These are phyloP conservation scores for Paralagenidium karlingii DNA, from an alignment of 352 stramenopile species.

Conservation along the genomic window DNA sequence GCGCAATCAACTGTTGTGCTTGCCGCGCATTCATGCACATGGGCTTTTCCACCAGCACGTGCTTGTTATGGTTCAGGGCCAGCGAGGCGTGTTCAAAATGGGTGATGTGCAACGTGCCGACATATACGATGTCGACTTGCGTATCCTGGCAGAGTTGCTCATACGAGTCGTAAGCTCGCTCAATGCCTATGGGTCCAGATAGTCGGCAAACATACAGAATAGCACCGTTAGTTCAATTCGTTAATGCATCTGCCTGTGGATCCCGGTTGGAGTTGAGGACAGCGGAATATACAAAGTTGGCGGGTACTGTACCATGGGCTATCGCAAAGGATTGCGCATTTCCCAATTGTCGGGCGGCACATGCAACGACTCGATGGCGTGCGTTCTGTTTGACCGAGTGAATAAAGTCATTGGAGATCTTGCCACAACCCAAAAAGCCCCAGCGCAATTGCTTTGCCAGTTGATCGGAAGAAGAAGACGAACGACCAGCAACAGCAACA, in stretches of 20 bases:
- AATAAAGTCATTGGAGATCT: conserved; percentile 47
- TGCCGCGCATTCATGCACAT: conserved; percentile 82
- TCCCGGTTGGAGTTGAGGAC: too few species aligned
- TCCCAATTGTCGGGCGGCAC: conserved; percentile 28
- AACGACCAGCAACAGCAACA: too few species aligned
- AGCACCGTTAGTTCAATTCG: too few species aligned
- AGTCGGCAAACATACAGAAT: not conserved
- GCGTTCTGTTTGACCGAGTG: conserved; percentile 8
- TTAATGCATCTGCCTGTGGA: too few species aligned
- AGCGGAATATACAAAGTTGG: not conserved
- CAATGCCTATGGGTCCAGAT: conserved; percentile 18
- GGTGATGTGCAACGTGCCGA: conserved; percentile 83
- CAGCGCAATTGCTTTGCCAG: conserved; percentile 21
- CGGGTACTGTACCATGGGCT: conserved; percentile 10
- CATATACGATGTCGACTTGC: conserved; percentile 86
- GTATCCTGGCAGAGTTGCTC: conserved; percentile 65
- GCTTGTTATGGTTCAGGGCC: conserved; percentile 76
- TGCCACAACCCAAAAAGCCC: conserved; percentile 57
- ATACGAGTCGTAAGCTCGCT: conserved; percentile 71
- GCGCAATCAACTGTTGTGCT: conserved; percentile 39
- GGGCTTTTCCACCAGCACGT: conserved; percentile 90
- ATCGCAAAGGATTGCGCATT: conserved; percentile 31
- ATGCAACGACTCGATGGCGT: conserved; percentile 21
- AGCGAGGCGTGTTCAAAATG: conserved; percentile 66
- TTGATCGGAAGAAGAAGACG: not conserved